Evolutionary conservation across 208 protist species (phyloP).

Genomic region (Wallacemonas sp.): DNA sequence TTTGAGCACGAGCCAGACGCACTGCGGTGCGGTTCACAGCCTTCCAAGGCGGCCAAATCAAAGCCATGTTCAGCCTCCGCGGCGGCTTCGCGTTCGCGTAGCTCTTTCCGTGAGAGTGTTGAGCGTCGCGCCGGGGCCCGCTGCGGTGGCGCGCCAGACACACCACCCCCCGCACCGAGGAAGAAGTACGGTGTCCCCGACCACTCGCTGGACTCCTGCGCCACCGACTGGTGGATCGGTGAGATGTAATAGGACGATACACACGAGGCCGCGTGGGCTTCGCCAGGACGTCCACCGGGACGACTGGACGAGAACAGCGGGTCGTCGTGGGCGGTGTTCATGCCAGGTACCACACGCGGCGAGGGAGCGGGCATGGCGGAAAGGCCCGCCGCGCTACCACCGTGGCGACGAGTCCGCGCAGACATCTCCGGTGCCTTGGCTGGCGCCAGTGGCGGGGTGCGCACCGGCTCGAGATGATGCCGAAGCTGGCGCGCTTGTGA

Average conservation of each 20-base stretch:
- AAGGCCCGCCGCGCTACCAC: too few relatives aligned
- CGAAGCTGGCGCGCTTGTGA: conserved; percentile 17
- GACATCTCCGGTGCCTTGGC: neutral
- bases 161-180: conserved; percentile 52
- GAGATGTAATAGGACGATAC: conserved; percentile 74
- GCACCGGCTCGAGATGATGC: conserved; percentile 7
- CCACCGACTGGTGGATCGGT: conserved; percentile 70
- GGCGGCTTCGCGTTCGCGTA: conserved; percentile 6
- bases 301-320: conserved; percentile 8
- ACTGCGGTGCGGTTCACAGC: neutral
- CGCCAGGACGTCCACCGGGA: too few relatives aligned
- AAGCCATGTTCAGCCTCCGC: neutral
- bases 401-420: too few relatives aligned
- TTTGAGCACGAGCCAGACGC: neutral
- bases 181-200: conserved; percentile 29
- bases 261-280: neutral
- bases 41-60: neutral
- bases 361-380: too few relatives aligned
- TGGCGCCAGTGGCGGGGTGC: neutral
- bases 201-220: conserved; percentile 48
- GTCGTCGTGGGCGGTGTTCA: too few relatives aligned
- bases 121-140: neutral
- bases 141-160: neutral
- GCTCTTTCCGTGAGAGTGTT: neutral
- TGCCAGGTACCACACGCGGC: too few relatives aligned